Evolutionary conservation across 1,284 basidiomycete species (phyloP), one percentile per base, ranked within the genome.

Genomic region (Ustilago cynodontis): DNA sequence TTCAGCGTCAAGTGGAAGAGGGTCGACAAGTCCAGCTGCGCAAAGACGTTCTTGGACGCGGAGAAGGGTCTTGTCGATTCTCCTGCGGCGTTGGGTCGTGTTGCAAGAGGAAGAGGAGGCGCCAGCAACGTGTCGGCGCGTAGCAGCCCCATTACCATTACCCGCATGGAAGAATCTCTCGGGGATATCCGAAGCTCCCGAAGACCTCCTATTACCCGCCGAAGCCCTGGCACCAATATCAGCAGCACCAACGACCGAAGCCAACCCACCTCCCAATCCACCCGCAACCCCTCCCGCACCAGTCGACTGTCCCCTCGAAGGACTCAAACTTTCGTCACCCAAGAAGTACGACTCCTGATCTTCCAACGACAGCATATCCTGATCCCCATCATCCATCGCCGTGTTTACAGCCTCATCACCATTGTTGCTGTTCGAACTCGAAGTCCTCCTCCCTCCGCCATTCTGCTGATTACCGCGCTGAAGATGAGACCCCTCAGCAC

Each of bases 1-100:
- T 39, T 82, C 82, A 24, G 83, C 82, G 33, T 82, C 76, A 14
- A 81, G 41, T 1, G 84, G 82, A 6, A 86, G 61, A 7, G 75
- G 52, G 2, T 79, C 77, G 9, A 83, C 83, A 1, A 86, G 68
- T 1, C 79, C 79, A n/a, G 83, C 83, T 2, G 67, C 69, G 28
- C 65, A 66, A 0, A 86, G 77, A 11, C 82, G 74, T 37, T 82
- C 65, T 45, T 85, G 84, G 20, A 81, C 71, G 1, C 65, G 69
- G 16, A 76, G 58, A 18, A 85, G 65, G n/a, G 50, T 37, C 20
- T 77, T 71, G 31, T 84, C 83, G 52, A 85, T 83, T 14, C 77
- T 59, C 6, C 64, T 59, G 8, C 51, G 64, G 16, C 59, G 71
- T 53, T 67, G 59, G 24, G 55, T 52, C 31, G 62, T 33, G 28